phyloP scores from a whole-genome alignment of 2,329 filamentous ascomycete species.

The Leptosphaerulina australis region DNA sequence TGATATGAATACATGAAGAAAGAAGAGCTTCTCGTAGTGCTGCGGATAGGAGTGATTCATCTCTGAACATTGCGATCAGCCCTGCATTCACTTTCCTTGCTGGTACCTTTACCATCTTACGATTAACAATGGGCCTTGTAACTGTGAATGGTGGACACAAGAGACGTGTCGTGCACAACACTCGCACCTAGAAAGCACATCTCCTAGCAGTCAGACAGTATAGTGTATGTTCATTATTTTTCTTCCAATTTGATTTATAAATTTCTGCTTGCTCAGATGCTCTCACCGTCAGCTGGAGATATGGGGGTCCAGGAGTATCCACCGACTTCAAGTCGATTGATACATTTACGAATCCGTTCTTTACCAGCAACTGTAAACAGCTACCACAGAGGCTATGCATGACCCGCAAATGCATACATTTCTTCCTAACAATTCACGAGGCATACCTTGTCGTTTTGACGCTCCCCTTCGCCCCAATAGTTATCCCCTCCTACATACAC shows the following conservation, averaged over 20 bases:
- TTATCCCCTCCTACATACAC: too few relatives aligned
- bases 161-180: not conserved
- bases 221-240: not conserved
- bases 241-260: not conserved
- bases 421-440: too few relatives aligned
- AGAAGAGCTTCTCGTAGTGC: too few relatives aligned
- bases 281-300: not conserved
- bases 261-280: not conserved
- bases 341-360: too few relatives aligned
- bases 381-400: too few relatives aligned
- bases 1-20: too few relatives aligned
- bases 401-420: too few relatives aligned
- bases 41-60: too few relatives aligned
- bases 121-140: not conserved
- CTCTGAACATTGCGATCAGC: not conserved
- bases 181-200: not conserved
- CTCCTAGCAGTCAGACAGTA: not conserved
- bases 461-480: too few relatives aligned
- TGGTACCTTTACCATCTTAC: not conserved
- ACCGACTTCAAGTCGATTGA: too few relatives aligned
- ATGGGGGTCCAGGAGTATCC: not conserved
- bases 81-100: not conserved
- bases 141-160: not conserved
- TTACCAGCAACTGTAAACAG: too few relatives aligned
- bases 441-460: too few relatives aligned